A percentile compares a stretch with the other conserved stretches of the same genome.
Conservation (phyloP, 2,329 filamentous ascomycete genomes). For the Thelonectria rubi region DNA sequence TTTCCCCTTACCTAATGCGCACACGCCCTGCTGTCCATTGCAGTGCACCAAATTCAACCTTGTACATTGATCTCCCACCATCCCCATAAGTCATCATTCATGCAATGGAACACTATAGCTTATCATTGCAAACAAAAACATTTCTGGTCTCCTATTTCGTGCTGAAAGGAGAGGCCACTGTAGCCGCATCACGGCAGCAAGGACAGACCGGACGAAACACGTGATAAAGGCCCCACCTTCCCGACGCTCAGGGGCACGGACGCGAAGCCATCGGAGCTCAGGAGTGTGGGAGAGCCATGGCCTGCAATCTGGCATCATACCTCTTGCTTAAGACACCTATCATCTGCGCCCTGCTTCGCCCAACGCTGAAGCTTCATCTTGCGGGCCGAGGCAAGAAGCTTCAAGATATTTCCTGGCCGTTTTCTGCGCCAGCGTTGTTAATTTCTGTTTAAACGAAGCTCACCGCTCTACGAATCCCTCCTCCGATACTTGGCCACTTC, state of each 20-base stretch:
- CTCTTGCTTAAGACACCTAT: conserved; percentile 41
- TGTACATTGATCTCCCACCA: neutral
- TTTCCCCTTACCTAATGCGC: neutral
- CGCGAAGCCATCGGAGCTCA: conserved; percentile 43
- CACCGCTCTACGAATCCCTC: conserved; percentile 30
- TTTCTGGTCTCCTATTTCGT: neutral
- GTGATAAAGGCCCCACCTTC: conserved; percentile 39
- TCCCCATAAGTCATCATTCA: neutral
- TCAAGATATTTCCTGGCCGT: conserved; percentile 32
- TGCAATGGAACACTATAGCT: neutral
- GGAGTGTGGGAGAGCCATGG: conserved; percentile 39
- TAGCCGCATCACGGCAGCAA: neutral
- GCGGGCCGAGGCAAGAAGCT: conserved; percentile 45
- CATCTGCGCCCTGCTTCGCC: conserved; percentile 39
- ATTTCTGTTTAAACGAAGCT: conserved; percentile 30
- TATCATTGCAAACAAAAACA: neutral
- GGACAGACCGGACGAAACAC: conserved; percentile 35
- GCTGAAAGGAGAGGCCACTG: neutral
- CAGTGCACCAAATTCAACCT: too few species aligned
- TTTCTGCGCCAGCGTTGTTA: conserved; percentile 32
- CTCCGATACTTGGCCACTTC: conserved; percentile 35
- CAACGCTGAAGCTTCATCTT: conserved; percentile 40
- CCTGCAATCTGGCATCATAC: conserved; percentile 59
- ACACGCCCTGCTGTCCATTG: too few species aligned
- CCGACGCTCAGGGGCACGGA: conserved; percentile 42